These are phyloP conservation scores for Venturia carpophila DNA, from an alignment of 2,329 filamentous ascomycete genomes.

Conservation along the genomic window DNA sequence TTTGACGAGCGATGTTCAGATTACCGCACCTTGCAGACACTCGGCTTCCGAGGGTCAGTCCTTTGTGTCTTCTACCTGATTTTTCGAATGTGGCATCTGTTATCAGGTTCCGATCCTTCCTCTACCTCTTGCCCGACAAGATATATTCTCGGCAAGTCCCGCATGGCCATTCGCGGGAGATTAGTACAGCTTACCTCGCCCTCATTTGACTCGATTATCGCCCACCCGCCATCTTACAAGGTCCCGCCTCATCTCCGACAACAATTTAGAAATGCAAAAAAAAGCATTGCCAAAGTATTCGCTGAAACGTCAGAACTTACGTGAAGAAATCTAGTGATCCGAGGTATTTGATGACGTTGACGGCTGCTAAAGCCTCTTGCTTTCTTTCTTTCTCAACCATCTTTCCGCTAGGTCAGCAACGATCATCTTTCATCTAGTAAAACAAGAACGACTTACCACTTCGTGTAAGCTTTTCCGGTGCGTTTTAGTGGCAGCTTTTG, in stretches of 20 bases:
- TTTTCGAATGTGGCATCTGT: too few species aligned
- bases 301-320: neutral
- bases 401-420: neutral
- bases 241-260: neutral
- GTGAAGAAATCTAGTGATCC: conserved; percentile 11
- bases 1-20: too few species aligned
- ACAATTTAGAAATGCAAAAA: too few species aligned
- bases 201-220: neutral
- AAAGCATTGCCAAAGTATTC: too few species aligned
- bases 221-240: neutral
- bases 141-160: neutral
- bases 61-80: too few species aligned
- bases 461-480: neutral
- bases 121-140: neutral
- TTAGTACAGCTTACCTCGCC: neutral
- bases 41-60: too few species aligned
- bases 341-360: conserved; percentile 13
- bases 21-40: too few species aligned
- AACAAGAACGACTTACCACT: neutral
- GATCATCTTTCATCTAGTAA: neutral
- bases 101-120: too few species aligned
- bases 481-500: neutral
- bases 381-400: conserved; percentile 15
- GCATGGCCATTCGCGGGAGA: too few species aligned
- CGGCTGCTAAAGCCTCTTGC: conserved; percentile 1